Percentiles rank a stretch among this genome's conserved stretches.
These are phyloP conservation scores for Capsicum rhomboideum DNA, from an alignment of 257 asterid species.

Conservation along the genomic window DNA sequence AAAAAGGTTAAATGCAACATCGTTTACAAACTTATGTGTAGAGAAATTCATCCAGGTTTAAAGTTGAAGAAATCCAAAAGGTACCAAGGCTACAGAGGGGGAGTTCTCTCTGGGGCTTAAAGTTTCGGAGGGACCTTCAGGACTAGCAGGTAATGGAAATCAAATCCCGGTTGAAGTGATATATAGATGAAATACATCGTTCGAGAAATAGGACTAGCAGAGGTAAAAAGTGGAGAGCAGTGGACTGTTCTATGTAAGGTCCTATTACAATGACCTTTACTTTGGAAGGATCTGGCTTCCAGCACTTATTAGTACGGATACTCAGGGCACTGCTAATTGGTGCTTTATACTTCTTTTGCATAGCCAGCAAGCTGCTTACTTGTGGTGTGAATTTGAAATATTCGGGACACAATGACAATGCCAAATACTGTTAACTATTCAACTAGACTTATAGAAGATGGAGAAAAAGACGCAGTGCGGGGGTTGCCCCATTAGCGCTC, in stretches of 20 bases:
- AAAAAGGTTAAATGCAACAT: neutral
- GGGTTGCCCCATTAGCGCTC: neutral
- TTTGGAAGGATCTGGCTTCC: neutral
- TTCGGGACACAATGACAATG: neutral
- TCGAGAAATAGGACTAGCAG: neutral
- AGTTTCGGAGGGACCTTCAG: neutral
- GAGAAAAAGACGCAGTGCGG: neutral
- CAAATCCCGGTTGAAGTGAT: neutral
- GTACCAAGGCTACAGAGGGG: neutral
- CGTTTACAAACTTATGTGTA: neutral
- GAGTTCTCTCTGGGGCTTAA: neutral
- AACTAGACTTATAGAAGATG: neutral
- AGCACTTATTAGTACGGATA: neutral
- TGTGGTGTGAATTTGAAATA: neutral
- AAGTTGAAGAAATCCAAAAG: neutral
- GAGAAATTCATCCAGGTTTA: neutral
- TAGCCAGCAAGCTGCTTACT: neutral
- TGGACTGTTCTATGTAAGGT: neutral
- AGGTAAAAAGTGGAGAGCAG: neutral
- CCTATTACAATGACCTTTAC: neutral
- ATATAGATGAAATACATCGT: neutral
- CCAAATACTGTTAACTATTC: neutral
- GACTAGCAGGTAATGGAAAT: neutral
- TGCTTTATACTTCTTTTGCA: neutral
- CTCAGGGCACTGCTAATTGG: neutral